Evolutionary conservation across 768 basidiomycete genomes (phyloP), one percentile per base, ranked within the genome.

Genomic region (Leccinum olivaceopallidum): DNA sequence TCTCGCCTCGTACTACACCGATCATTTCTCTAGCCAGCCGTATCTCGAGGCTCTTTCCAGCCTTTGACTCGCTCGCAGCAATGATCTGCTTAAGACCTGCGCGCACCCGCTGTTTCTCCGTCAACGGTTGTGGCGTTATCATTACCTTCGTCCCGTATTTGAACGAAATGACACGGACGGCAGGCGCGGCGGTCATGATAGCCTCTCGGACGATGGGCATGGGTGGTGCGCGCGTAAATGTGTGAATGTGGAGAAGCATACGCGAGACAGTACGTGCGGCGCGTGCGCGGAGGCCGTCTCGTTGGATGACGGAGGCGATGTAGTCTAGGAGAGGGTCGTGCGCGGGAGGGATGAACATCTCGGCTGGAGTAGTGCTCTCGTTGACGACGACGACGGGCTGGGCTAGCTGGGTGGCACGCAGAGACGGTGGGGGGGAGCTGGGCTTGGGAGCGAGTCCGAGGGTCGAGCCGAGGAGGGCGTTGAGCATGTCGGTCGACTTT

Each of bases 1-100:
- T 84, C 5, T 82, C 80, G 18, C 85, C 85, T 65, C 88, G 78
- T n/a, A 92, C 64, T 20, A 92, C 83, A 0, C 79, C 81, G 49
- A 97, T 79, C 34, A 95, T 76, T 76, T 96, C 93, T 69, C 85
- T 79, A 32, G 94, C 94, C 61, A 96, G 72, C 60, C 94, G 78
- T 67, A 89, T 85, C 63, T 86, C 85, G 7, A 89, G 62, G 0
- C 77, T 82, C 65, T 81, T 80, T 24, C 88, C 89, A 0, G 80
- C 71, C 47, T 81, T 80, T 58, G 75, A 77, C 60, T 87, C 80
- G 61, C 84, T 83, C 13, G 84, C 86, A 6, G 85, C 76, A 50
- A 93, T 64, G 16, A 97, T 86, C 83, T 89, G 92, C 61, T 79
- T 70, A 39, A 96, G 79, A 4, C 86, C 94, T 53, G 78, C 81